A percentile compares a stretch with the other conserved stretches of the same genome.
Evolutionary conservation across 2,329 filamentous ascomycete species (phyloP).

Genomic region (Magnaporthiopsis poae): DNA sequence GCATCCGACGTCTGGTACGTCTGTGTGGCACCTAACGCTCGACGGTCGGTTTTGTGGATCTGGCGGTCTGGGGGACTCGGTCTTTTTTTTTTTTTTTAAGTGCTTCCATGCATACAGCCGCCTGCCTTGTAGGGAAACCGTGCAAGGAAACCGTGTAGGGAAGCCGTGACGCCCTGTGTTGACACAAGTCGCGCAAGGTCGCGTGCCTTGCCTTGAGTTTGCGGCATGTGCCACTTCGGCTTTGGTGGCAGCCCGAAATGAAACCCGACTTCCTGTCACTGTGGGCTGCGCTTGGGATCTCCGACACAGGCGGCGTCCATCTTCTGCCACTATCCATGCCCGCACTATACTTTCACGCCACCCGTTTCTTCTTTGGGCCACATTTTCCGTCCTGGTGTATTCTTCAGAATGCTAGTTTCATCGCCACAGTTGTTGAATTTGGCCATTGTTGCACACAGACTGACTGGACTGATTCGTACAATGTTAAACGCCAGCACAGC

Average conservation of each 20-base stretch:
- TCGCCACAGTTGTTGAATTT: neutral
- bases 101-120: too few relatives aligned
- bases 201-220: too few relatives aligned
- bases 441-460: neutral
- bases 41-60: neutral
- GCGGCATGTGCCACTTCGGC: neutral
- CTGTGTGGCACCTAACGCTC: too few relatives aligned
- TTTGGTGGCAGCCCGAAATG: neutral
- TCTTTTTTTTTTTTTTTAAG: too few relatives aligned
- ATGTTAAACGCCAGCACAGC: neutral
- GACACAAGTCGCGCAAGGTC: neutral
- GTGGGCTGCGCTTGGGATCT: neutral
- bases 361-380: neutral
- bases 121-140: too few relatives aligned
- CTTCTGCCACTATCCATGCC: too few relatives aligned
- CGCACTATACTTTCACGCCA: too few relatives aligned
- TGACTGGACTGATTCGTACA: neutral
- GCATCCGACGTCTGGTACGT: neutral
- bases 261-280: neutral
- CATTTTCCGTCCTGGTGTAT: too few relatives aligned
- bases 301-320: neutral
- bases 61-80: neutral
- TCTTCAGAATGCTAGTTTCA: neutral
- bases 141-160: neutral
- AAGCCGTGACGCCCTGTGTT: neutral